Conservation (phyloP, 2,329 filamentous ascomycete species). For the Fusarium sp. region DNA sequence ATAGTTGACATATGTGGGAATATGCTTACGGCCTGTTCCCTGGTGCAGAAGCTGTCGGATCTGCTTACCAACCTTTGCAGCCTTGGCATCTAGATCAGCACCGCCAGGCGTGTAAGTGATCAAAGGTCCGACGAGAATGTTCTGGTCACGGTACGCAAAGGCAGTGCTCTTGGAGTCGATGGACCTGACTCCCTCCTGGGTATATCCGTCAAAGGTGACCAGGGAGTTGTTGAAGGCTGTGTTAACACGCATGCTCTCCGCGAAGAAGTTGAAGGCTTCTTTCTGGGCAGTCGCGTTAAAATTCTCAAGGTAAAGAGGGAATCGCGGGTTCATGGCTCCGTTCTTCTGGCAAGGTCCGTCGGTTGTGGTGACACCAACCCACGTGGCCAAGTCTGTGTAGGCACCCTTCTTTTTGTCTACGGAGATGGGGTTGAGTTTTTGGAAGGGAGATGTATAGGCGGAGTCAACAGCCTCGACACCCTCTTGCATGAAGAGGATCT, state of each 20-base stretch:
- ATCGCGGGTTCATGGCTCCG: constrained; percentile 41
- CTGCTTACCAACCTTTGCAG: constrained; percentile 30
- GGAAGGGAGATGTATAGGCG: constrained; percentile 59
- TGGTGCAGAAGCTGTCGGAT: constrained; percentile 33
- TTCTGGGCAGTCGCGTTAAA: constrained; percentile 32
- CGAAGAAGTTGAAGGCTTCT: constrained; percentile 30
- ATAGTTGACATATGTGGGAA: constrained; percentile 61
- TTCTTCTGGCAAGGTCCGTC: constrained; percentile 40
- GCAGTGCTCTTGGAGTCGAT: constrained; percentile 15
- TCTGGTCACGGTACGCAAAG: constrained; percentile 38
- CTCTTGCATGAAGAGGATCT: constrained; percentile 60
- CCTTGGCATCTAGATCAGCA: constrained; percentile 17
- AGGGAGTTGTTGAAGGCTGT: constrained; percentile 49
- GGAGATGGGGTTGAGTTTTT: constrained; percentile 56
- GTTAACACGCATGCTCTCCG: constrained; percentile 11
- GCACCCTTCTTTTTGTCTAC: constrained; percentile 38
- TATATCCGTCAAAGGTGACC: constrained; percentile 70
- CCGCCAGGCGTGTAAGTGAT: constrained; percentile 30
- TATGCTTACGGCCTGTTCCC: constrained; percentile 15
- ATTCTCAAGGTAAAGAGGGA: constrained; percentile 41
- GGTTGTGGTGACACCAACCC: constrained; percentile 31
- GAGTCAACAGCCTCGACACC: constrained; percentile 57
- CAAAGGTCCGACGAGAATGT: constrained; percentile 38
- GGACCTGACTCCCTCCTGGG: constrained; percentile 54
- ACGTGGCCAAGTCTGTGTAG: constrained; percentile 39